These are phyloP conservation scores for Diutina ranongensis DNA, from an alignment of 1,139 yeast species.

Conservation along the genomic window DNA sequence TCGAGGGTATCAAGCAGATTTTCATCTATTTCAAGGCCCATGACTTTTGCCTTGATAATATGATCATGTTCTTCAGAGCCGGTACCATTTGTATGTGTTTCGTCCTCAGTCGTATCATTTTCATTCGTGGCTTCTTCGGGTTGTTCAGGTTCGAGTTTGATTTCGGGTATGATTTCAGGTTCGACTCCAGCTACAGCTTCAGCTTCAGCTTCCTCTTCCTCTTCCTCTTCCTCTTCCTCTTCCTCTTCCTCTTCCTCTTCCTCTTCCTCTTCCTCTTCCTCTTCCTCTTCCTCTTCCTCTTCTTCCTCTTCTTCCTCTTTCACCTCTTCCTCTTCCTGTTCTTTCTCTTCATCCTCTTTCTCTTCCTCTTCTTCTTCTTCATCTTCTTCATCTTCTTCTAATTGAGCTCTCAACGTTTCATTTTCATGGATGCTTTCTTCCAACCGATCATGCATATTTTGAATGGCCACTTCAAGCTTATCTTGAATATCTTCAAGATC, in stretches of 20 bases:
- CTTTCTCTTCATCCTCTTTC: background rate
- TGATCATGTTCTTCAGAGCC: background rate
- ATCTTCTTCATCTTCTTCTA: background rate
- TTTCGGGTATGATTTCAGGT: background rate
- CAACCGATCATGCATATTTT: background rate
- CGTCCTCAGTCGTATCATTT: background rate
- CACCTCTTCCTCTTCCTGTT: conserved; percentile 3
- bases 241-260: conserved; percentile 7
- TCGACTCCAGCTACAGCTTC: background rate
- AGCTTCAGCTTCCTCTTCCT: conserved; percentile 3
- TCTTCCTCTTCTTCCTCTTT: background rate
- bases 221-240: background rate
- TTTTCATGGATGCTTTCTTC: background rate
- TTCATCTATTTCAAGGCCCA: conserved; percentile 4
- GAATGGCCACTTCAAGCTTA: background rate
- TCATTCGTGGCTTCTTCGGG: too few species aligned
- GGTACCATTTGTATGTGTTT: too few species aligned
- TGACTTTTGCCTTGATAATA: background rate
- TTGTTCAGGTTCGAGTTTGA: too few species aligned
- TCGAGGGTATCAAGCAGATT: background rate
- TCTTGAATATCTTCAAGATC: background rate
- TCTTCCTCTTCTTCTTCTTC: background rate
- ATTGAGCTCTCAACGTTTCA: background rate
- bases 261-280: background rate
- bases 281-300: background rate